Evolutionary conservation across 192 early-diverging fungal species (phyloP).

Genomic region (Coemansia sp.): DNA sequence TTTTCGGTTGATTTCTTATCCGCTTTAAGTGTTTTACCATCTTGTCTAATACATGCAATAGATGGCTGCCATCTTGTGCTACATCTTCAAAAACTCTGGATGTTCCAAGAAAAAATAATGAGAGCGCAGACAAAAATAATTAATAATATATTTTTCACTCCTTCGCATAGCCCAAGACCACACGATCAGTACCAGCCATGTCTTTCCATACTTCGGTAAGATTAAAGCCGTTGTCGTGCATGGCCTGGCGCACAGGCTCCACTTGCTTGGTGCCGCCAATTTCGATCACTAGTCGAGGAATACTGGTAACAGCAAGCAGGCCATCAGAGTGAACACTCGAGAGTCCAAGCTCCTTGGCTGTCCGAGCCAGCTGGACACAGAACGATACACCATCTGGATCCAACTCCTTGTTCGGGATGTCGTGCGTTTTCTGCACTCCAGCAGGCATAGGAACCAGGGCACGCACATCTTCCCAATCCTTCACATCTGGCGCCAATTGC

Average conservation of each 20-base stretch:
- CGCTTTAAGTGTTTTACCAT: no score
- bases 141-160: not conserved
- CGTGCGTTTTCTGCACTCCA: not conserved
- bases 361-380: constrained; percentile 26
- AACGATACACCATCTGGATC: constrained; percentile 33
- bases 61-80: no score
- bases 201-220: constrained; percentile 75
- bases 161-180: constrained; percentile 57
- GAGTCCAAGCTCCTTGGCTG: constrained; percentile 20
- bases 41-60: no score
- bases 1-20: no score
- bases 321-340: not conserved
- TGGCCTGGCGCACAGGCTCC: constrained; percentile 31
- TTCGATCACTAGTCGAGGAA: constrained; percentile 78
- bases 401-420: not conserved
- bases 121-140: not conserved
- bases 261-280: constrained; percentile 79
- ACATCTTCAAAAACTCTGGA: no score
- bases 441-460: constrained; percentile 61
- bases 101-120: no score
- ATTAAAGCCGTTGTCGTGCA: constrained; percentile 59
- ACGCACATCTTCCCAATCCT: constrained; percentile 81
- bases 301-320: constrained; percentile 1
- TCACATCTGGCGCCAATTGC: constrained; percentile 67
- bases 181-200: constrained; percentile 65